These are phyloP conservation scores for Zygosaccharomyces pseudobailii DNA, from an alignment of 1,139 yeast genomes.

Conservation along the genomic window DNA sequence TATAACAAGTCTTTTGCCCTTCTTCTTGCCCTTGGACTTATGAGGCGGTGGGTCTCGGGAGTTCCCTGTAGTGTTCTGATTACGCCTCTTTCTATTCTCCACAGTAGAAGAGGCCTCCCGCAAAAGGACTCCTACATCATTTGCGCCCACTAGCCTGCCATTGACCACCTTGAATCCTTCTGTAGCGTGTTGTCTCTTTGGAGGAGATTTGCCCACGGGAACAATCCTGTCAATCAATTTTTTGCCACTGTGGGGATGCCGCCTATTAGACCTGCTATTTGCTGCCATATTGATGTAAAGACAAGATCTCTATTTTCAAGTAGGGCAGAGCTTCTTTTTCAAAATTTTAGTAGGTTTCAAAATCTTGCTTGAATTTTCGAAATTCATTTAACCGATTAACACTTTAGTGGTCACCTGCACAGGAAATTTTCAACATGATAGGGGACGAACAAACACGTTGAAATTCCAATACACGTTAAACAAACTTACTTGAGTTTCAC, in stretches of 20 bases:
- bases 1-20: conserved; percentile 20
- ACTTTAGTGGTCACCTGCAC: neutral
- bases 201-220: conserved; percentile 4
- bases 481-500: neutral
- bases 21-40: neutral
- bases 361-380: neutral
- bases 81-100: conserved; percentile 8
- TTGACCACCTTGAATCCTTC: conserved; percentile 25
- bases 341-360: neutral
- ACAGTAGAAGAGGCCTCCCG: conserved; percentile 19
- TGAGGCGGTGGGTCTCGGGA: neutral
- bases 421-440: neutral
- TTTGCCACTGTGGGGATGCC: conserved; percentile 6
- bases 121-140: conserved; percentile 26
- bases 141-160: conserved; percentile 26
- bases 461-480: neutral
- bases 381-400: neutral
- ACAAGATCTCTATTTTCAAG: too few species aligned
- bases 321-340: too few species aligned
- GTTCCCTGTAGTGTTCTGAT: neutral
- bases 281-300: neutral
- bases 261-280: neutral
- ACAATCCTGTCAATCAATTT: conserved; percentile 12
- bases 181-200: conserved; percentile 6
- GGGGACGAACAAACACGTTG: conserved; percentile 2